These are phyloP conservation scores for Venturia oleaginea DNA, from an alignment of 2,329 filamentous ascomycete species.

Conservation along the genomic window DNA sequence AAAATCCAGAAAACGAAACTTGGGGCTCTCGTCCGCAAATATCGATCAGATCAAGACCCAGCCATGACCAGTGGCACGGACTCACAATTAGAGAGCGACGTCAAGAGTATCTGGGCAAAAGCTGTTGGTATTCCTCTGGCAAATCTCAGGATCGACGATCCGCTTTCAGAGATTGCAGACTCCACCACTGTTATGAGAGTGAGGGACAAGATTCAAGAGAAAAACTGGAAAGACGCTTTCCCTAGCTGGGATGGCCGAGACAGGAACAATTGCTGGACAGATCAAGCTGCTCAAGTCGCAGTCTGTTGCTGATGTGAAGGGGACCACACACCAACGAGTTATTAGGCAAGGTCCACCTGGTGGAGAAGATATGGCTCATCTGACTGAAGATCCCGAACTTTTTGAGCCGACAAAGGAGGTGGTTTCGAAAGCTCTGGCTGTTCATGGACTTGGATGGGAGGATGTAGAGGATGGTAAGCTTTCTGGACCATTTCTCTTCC, in stretches of 20 bases:
- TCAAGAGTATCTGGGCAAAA: slow-evolving; percentile 14
- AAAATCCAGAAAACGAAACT: slow-evolving; percentile 38
- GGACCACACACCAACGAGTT: slow-evolving; percentile 15
- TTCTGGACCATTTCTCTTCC: neutral
- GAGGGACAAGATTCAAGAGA: slow-evolving; percentile 14
- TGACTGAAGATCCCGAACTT: slow-evolving; percentile 20
- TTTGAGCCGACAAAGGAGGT: slow-evolving; percentile 20
- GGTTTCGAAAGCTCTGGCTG: slow-evolving; percentile 19
- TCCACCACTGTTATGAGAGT: slow-evolving; percentile 17
- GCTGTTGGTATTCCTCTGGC: slow-evolving; percentile 9
- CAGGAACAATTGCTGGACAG: slow-evolving; percentile 13
- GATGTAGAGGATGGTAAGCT: slow-evolving; percentile 24
- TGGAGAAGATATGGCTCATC: slow-evolving; percentile 22
- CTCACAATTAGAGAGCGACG: slow-evolving; percentile 1
- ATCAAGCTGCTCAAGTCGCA: slow-evolving; percentile 21
- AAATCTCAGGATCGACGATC: neutral
- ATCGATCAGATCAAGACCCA: slow-evolving; percentile 20
- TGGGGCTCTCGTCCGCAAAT: slow-evolving; percentile 21
- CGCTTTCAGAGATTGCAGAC: slow-evolving; percentile 13
- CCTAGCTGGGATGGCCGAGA: slow-evolving; percentile 8
- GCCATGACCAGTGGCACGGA: neutral
- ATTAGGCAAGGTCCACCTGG: slow-evolving; percentile 22
- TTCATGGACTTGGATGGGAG: slow-evolving; percentile 22
- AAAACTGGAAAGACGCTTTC: slow-evolving; percentile 13
- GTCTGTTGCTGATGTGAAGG: slow-evolving; percentile 18